Evolutionary conservation across 805 yeast genomes (phyloP).

Genomic region (Yamadazyma sp.): DNA sequence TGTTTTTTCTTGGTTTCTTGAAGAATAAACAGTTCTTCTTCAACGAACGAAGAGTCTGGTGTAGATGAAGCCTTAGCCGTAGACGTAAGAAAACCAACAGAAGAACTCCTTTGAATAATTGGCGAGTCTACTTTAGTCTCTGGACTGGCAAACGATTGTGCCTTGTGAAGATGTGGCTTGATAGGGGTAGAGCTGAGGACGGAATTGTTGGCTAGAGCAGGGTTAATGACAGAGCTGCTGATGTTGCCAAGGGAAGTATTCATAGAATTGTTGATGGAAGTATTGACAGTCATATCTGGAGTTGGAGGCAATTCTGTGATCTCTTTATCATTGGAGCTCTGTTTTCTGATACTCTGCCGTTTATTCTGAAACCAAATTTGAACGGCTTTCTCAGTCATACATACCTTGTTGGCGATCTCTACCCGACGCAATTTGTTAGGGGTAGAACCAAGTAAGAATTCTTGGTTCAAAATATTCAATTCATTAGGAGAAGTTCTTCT

Average conservation of each 20-base stretch:
- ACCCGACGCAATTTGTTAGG: constrained; percentile 77
- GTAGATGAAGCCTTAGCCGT: constrained; percentile 10
- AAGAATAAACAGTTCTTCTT: constrained; percentile 8
- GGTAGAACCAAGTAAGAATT: constrained; percentile 73
- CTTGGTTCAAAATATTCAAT: constrained; percentile 73
- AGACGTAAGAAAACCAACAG: constrained; percentile 9
- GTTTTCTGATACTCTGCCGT: constrained; percentile 76
- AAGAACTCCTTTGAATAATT: constrained; percentile 20
- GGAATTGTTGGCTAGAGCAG: constrained; percentile 15
- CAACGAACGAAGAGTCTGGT: constrained; percentile 18
- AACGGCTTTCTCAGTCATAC: constrained; percentile 96
- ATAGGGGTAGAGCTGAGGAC: constrained; percentile 27
- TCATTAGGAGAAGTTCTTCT: constrained; percentile 93
- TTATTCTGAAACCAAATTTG: constrained; percentile 98
- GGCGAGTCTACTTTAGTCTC: constrained; percentile 21
- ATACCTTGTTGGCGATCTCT: constrained; percentile 75
- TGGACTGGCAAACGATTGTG: constrained; percentile 25
- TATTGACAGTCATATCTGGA: constrained; percentile 19
- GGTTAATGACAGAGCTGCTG: constrained; percentile 9
- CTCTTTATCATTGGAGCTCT: constrained; percentile 35
- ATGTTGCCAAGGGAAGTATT: constrained; percentile 4
- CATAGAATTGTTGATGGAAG: constrained; percentile 10
- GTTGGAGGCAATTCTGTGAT: constrained; percentile 46
- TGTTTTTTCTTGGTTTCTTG: constrained; percentile 35
- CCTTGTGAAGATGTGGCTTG: constrained; percentile 20